Percentiles rank a stretch among this genome's conserved stretches.
Evolutionary conservation across 1,284 basidiomycete genomes (phyloP).

Genomic region (Cryptococcus sp.): DNA sequence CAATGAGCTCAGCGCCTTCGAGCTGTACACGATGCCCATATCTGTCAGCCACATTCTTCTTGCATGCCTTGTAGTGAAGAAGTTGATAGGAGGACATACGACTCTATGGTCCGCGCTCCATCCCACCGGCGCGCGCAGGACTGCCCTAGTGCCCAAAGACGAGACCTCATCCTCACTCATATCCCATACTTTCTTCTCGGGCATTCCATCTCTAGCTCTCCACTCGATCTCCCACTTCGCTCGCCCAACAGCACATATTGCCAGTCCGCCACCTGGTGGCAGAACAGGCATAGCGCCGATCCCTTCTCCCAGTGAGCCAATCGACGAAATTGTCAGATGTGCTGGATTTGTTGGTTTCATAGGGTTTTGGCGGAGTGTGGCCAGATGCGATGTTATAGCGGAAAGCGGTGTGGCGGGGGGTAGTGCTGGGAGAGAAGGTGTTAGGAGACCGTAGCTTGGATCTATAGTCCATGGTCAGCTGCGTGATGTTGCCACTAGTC

Average conservation of each 20-base stretch:
- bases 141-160: constrained; percentile 53
- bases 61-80: too few relatives aligned
- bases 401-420: constrained; percentile 64
- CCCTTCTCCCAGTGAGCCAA: constrained; percentile 76
- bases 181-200: constrained; percentile 63
- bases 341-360: constrained; percentile 63
- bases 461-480: constrained; percentile 55
- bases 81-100: constrained; percentile 52
- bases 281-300: constrained; percentile 75
- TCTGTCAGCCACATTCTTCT: neutral
- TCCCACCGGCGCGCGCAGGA: constrained; percentile 73
- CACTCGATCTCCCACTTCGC: constrained; percentile 65
- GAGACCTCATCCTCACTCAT: constrained; percentile 55
- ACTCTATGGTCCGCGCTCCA: constrained; percentile 91
- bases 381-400: constrained; percentile 65
- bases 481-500: too few relatives aligned
- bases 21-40: constrained; percentile 21
- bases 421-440: constrained; percentile 72
- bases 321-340: constrained; percentile 83
- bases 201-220: constrained; percentile 14
- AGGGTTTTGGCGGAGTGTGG: constrained; percentile 61
- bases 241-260: constrained; percentile 84
- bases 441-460: constrained; percentile 76
- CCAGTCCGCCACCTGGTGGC: constrained; percentile 83
- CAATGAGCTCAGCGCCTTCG: constrained; percentile 88